phyloP scores from a whole-genome alignment of 2,329 filamentous ascomycete genomes.

The Phaeosphaeria sp. region DNA sequence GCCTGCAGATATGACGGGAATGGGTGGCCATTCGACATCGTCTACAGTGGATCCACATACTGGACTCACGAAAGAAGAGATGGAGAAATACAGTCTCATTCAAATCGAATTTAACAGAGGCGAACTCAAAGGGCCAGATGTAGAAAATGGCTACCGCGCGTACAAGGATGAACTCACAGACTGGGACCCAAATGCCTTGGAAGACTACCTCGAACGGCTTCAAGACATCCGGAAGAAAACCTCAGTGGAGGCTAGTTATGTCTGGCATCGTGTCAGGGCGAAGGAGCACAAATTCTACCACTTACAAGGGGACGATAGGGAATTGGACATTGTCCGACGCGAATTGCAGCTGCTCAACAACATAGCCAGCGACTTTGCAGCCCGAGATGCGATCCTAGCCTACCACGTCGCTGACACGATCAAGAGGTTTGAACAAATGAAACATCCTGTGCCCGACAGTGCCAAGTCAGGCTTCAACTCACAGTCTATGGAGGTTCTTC shows the following conservation, averaged over 20 bases:
- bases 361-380: slow-evolving; percentile 8
- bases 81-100: slow-evolving; percentile 15
- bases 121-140: slow-evolving; percentile 24
- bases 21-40: neutral
- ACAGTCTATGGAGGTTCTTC: neutral
- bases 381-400: slow-evolving; percentile 16
- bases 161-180: slow-evolving; percentile 16
- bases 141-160: slow-evolving; percentile 18
- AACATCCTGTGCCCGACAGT: slow-evolving; percentile 1
- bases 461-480: neutral
- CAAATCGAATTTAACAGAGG: slow-evolving; percentile 16
- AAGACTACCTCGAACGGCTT: slow-evolving; percentile 21
- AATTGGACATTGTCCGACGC: slow-evolving; percentile 19
- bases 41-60: neutral
- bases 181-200: slow-evolving; percentile 14
- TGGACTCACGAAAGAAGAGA: slow-evolving; percentile 4
- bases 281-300: slow-evolving; percentile 27
- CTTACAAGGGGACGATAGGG: slow-evolving; percentile 11
- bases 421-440: slow-evolving; percentile 22
- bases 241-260: slow-evolving; percentile 16
- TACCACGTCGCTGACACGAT: slow-evolving; percentile 21
- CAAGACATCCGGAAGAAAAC: slow-evolving; percentile 12
- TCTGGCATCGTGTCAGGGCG: slow-evolving; percentile 19
- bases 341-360: slow-evolving; percentile 27
- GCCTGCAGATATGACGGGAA: neutral